Evolutionary conservation across 495 filamentous ascomycete species (phyloP).

Genomic region (Aspergillus incahuasiensis): DNA sequence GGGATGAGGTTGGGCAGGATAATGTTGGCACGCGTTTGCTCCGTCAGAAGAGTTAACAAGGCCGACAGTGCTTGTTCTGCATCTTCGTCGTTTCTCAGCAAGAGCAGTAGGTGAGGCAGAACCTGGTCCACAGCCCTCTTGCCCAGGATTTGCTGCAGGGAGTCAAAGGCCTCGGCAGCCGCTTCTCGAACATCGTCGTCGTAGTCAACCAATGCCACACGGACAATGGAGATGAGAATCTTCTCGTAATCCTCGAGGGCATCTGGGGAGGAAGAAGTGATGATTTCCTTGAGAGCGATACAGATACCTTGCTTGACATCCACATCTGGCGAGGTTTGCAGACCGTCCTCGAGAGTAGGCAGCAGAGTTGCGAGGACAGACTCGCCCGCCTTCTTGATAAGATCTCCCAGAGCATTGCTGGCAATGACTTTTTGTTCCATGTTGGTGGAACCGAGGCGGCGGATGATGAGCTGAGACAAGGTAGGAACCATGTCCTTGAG

Average conservation of each 20-base stretch:
- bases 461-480: conserved; percentile 88
- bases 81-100: conserved; percentile 77
- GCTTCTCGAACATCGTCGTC: conserved; percentile 90
- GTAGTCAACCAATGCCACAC: conserved; percentile 85
- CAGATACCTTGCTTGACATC: conserved; percentile 97
- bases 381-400: conserved; percentile 95
- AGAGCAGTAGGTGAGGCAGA: conserved; percentile 80
- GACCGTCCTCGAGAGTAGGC: conserved; percentile 87
- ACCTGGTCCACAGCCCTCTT: conserved; percentile 94
- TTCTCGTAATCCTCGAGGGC: conserved; percentile 92
- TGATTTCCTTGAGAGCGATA: conserved; percentile 89
- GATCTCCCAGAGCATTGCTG: conserved; percentile 90
- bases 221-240: conserved; percentile 88
- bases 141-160: conserved; percentile 86
- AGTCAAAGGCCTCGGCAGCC: conserved; percentile 94
- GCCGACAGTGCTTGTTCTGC: conserved; percentile 91
- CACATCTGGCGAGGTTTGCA: conserved; percentile 82
- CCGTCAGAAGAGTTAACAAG: conserved; percentile 85
- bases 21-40: conserved; percentile 89
- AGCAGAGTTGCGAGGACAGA: conserved; percentile 82
- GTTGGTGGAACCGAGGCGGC: conserved; percentile 88
- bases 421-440: conserved; percentile 99
- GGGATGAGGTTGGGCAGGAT: conserved; percentile 95
- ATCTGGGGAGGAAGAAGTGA: conserved; percentile 84
- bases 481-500: conserved; percentile 94